A percentile compares a stretch with the other conserved stretches of the same genome.
phyloP scores from a whole-genome alignment of 371 early-diverging fungal species.

The Mortierella polycephala region DNA sequence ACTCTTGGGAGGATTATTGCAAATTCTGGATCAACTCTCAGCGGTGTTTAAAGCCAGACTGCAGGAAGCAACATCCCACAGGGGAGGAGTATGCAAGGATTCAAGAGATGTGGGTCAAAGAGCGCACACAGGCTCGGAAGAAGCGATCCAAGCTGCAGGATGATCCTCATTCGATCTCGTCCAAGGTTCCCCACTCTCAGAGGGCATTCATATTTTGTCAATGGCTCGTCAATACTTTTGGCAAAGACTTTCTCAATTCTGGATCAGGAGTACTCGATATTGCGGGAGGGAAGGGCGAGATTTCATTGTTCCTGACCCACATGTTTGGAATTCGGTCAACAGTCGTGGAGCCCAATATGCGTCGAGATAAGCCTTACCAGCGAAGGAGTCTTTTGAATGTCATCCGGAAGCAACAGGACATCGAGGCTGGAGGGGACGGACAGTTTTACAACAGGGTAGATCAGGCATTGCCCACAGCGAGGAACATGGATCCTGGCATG shows the following conservation, averaged over 20 bases:
- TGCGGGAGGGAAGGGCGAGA: conserved; percentile 70
- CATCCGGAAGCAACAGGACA: conserved; percentile 51
- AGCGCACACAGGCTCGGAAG: conserved; percentile 33
- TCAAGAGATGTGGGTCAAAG: conserved; percentile 57
- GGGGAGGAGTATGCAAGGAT: conserved; percentile 21
- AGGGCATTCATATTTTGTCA: conserved; percentile 64
- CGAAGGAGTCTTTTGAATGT: conserved; percentile 57
- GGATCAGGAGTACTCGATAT: conserved; percentile 60
- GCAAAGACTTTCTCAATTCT: conserved; percentile 33
- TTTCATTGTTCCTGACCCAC: conserved; percentile 62
- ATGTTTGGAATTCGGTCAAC: conserved; percentile 58
- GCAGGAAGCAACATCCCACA: conserved; percentile 28
- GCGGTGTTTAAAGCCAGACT: conserved; percentile 27
- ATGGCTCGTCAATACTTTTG: conserved; percentile 61
- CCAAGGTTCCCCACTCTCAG: conserved; percentile 63
- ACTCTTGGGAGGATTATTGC: conserved; percentile 40
- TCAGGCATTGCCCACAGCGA: not conserved
- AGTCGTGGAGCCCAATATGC: conserved; percentile 62
- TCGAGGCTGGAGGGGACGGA: conserved; percentile 47
- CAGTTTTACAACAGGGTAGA: conserved; percentile 29
- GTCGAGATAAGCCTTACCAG: conserved; percentile 59
- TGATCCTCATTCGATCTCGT: conserved; percentile 46
- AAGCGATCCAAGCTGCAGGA: conserved; percentile 34
- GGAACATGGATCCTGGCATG: not conserved
- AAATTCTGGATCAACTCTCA: conserved; percentile 53